Evolutionary conservation across 192 early-diverging fungal genomes (phyloP).

Genomic region (Backusella mclennaniae): DNA sequence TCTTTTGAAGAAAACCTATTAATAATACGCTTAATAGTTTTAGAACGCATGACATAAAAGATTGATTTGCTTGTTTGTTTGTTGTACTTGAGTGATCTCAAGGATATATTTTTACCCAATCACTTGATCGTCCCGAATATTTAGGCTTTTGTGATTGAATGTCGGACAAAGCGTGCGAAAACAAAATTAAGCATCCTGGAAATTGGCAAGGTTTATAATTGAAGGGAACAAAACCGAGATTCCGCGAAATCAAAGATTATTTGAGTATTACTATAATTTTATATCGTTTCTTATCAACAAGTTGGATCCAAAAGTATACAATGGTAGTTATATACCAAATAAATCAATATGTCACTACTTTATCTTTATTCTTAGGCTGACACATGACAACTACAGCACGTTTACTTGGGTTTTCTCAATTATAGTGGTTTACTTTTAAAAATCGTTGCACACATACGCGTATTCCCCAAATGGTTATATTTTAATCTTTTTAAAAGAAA

Average conservation of each 20-base stretch:
- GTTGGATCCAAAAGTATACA: too few relatives aligned
- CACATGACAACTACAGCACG: too few relatives aligned
- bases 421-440: too few relatives aligned
- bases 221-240: not conserved
- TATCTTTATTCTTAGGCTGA: too few relatives aligned
- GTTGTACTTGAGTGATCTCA: not conserved
- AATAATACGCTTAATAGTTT: not conserved
- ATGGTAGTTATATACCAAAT: too few relatives aligned
- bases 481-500: too few relatives aligned
- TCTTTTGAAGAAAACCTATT: not conserved
- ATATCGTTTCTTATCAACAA: not conserved
- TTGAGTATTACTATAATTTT: not conserved
- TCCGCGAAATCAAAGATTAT: not conserved
- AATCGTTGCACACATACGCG: too few relatives aligned
- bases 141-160: not conserved
- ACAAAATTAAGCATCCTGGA: not conserved
- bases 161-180: conserved; percentile 1
- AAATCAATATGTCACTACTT: too few relatives aligned
- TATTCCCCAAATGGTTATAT: too few relatives aligned
- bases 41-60: not conserved
- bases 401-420: too few relatives aligned
- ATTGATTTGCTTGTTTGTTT: not conserved
- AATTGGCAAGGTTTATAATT: not conserved
- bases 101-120: not conserved
- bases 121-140: not conserved